A percentile compares a stretch with the other conserved stretches of the same genome.
These are phyloP conservation scores for Limonomyces culmigenus DNA, from an alignment of 1,284 basidiomycete genomes.

Conservation along the genomic window DNA sequence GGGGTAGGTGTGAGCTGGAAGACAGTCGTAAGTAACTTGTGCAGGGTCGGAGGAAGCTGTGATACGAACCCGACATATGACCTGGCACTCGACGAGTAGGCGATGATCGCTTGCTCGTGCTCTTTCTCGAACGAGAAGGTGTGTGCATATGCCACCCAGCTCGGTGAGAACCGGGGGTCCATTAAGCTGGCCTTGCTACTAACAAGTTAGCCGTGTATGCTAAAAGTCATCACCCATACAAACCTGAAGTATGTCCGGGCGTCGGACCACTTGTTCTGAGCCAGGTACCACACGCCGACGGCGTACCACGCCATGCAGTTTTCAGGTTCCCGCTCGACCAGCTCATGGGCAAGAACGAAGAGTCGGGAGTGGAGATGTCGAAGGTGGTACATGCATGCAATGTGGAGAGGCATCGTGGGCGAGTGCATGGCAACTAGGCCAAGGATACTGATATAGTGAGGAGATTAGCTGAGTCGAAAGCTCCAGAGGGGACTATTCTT, in stretches of 20 bases:
- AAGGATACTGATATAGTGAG: constrained; percentile 46
- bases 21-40: too few relatives aligned
- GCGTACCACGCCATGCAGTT: constrained; percentile 95
- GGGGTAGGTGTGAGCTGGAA: constrained; percentile 74
- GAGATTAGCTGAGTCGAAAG: constrained; percentile 2
- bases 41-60: background rate
- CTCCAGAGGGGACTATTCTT: constrained; percentile 5
- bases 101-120: constrained; percentile 95
- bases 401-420: constrained; percentile 79
- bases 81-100: constrained; percentile 90
- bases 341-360: constrained; percentile 90
- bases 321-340: constrained; percentile 88
- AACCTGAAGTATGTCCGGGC: constrained; percentile 87
- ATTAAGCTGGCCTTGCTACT: constrained; percentile 87
- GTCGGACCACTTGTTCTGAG: constrained; percentile 71
- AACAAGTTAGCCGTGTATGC: background rate
- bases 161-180: constrained; percentile 90
- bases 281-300: constrained; percentile 94
- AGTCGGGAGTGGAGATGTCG: constrained; percentile 80
- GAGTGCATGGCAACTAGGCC: constrained; percentile 68
- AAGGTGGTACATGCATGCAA: constrained; percentile 95
- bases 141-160: constrained; percentile 97
- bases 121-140: constrained; percentile 95
- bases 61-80: constrained; percentile 80
- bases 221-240: constrained; percentile 8